Conservation (phyloP, 163 green algal genomes). For the Chlamydomonas reinhardtii region DNA sequence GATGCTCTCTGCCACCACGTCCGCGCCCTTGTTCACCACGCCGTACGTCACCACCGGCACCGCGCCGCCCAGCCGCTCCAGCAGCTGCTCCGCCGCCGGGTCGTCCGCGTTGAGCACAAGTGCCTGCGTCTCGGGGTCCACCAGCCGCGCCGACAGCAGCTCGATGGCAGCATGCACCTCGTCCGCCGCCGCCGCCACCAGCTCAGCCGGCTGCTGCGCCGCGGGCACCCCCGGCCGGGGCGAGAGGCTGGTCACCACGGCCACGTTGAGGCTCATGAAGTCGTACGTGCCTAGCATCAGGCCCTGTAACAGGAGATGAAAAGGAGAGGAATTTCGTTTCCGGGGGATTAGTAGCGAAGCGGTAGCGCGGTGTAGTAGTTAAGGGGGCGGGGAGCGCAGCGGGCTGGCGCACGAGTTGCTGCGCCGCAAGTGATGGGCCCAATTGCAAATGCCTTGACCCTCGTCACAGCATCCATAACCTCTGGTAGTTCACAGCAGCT, state of each 20-base stretch:
- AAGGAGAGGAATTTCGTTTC: too few relatives aligned
- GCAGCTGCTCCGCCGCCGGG: conserved; percentile 40
- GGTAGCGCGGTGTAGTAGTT: too few relatives aligned
- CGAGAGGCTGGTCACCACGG: conserved; percentile 85
- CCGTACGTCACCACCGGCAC: conserved; percentile 90
- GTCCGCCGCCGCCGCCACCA: neutral
- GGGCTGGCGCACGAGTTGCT: too few relatives aligned
- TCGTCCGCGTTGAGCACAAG: conserved; percentile 93
- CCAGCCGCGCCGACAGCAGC: too few relatives aligned
- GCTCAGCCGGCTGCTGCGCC: neutral
- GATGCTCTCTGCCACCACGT: conserved; percentile 77
- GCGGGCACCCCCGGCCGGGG: neutral
- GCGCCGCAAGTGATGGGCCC: too few relatives aligned
- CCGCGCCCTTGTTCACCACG: conserved; percentile 66
- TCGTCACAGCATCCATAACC: too few relatives aligned
- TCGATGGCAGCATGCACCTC: too few relatives aligned
- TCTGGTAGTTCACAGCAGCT: too few relatives aligned
- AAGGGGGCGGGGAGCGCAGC: too few relatives aligned
- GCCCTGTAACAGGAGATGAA: too few relatives aligned
- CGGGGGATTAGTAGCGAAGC: too few relatives aligned
- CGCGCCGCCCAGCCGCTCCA: conserved; percentile 21
- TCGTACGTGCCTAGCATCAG: conserved; percentile 24
- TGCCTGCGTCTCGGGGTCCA: conserved; percentile 58
- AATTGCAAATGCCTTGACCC: too few relatives aligned
- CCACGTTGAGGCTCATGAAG: conserved; percentile 80